phyloP scores from a whole-genome alignment of 2,329 filamentous ascomycete species.

The Leptographium radiaticola region DNA sequence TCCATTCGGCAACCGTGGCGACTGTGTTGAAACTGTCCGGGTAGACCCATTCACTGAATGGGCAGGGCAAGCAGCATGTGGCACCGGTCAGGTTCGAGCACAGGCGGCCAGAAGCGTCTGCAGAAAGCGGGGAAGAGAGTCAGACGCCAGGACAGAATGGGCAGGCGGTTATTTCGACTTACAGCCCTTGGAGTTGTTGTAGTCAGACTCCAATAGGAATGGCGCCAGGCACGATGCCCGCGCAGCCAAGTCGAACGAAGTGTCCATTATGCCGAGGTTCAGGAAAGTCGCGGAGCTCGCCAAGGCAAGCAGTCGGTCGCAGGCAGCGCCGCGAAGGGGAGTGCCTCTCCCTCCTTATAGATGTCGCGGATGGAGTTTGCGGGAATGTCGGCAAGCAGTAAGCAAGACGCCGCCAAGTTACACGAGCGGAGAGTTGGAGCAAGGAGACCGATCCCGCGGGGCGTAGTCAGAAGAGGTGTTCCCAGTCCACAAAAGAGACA shows the following conservation, averaged over 20 bases:
- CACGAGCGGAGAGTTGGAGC: no score
- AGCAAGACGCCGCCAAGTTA: no score
- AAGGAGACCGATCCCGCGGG: no score
- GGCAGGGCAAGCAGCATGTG: constrained; percentile 82
- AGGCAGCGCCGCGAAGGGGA: no score
- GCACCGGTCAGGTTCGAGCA: constrained; percentile 37
- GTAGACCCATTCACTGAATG: constrained; percentile 65
- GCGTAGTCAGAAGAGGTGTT: no score
- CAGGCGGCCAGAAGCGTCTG: constrained; percentile 44
- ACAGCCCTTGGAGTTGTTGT: constrained; percentile 6
- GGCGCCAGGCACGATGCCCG: constrained; percentile 5
- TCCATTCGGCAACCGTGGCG: constrained; percentile 61
- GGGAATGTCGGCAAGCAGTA: no score
- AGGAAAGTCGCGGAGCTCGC: neutral
- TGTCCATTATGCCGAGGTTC: neutral
- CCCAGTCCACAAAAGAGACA: no score
- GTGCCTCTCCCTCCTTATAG: no score
- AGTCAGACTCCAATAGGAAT: constrained; percentile 9
- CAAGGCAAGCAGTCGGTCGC: no score
- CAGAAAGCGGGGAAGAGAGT: neutral
- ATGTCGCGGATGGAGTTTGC: no score
- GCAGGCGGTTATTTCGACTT: constrained; percentile 15
- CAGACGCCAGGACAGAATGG: neutral
- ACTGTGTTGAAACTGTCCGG: constrained; percentile 45
- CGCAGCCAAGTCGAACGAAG: neutral